These are phyloP conservation scores for Martensiomyces pterosporus DNA, from an alignment of 192 early-diverging fungal genomes.

Conservation along the genomic window DNA sequence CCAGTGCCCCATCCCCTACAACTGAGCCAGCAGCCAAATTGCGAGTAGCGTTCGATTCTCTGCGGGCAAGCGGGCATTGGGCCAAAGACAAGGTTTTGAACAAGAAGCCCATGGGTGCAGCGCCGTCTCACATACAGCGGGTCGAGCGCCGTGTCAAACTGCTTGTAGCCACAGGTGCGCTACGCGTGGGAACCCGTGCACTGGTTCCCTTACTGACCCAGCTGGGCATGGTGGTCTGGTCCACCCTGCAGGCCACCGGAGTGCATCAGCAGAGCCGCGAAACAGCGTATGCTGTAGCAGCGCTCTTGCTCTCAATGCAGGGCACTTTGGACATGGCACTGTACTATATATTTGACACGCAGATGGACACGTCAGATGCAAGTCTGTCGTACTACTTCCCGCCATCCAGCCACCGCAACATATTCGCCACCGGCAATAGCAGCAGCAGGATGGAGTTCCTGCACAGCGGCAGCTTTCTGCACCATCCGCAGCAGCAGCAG, in stretches of 20 bases:
- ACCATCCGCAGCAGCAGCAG: no score
- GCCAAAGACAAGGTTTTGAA: no score
- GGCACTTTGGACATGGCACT: constrained; percentile 39
- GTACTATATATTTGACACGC: constrained; percentile 44
- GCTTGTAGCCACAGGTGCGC: constrained; percentile 33
- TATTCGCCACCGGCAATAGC: background rate
- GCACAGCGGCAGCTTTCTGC: background rate
- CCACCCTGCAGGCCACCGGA: constrained; percentile 18
- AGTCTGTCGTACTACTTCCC: constrained; percentile 22
- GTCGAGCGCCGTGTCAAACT: constrained; percentile 37
- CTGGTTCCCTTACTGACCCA: constrained; percentile 41
- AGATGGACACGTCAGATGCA: constrained; percentile 19
- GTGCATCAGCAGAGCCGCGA: background rate
- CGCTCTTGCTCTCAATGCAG: constrained; percentile 33
- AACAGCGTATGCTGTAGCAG: constrained; percentile 15
- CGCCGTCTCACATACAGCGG: constrained; percentile 21
- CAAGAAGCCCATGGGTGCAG: no score
- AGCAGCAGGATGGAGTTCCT: no score
- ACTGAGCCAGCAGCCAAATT: no score
- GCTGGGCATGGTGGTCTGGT: constrained; percentile 41
- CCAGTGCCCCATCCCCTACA: no score
- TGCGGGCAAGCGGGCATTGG: no score
- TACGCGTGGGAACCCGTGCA: constrained; percentile 33
- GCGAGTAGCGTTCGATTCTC: no score
- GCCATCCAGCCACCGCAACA: constrained; percentile 1